Evolutionary conservation across 768 basidiomycete genomes (phyloP).

Genomic region (Tricholoma furcatifolium): DNA sequence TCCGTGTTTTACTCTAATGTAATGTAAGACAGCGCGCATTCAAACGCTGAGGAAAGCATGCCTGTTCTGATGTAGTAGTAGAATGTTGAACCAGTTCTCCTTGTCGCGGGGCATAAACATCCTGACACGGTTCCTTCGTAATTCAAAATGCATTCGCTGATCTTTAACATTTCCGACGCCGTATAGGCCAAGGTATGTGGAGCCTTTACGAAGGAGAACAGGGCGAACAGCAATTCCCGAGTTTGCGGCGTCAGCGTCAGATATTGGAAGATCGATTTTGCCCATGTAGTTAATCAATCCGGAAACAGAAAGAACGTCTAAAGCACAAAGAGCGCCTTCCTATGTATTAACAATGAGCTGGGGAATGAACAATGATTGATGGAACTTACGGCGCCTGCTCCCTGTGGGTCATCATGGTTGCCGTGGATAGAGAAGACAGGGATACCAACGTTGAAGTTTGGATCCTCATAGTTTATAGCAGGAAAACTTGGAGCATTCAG

Average conservation of each 20-base stretch:
- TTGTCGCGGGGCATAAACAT: constrained; percentile 96
- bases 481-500: constrained; percentile 65
- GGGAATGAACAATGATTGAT: background rate
- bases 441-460: constrained; percentile 92
- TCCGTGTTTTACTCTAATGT: constrained; percentile 82
- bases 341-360: constrained; percentile 27
- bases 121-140: constrained; percentile 88
- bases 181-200: constrained; percentile 85
- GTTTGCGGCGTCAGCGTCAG: constrained; percentile 62
- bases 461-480: constrained; percentile 95
- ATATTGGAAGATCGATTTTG: constrained; percentile 83
- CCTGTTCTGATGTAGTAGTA: constrained; percentile 97
- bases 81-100: constrained; percentile 91
- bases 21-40: background rate
- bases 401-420: constrained; percentile 99
- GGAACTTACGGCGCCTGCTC: constrained; percentile 76
- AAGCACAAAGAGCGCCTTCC: constrained; percentile 94
- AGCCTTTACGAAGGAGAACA: constrained; percentile 88
- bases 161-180: constrained; percentile 98
- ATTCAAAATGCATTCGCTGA: constrained; percentile 93
- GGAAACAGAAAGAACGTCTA: constrained; percentile 91
- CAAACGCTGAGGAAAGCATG: constrained; percentile 29
- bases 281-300: constrained; percentile 98
- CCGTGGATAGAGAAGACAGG: constrained; percentile 99
- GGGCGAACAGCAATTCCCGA: constrained; percentile 86